These are phyloP conservation scores for Talinum fruticosum DNA, from an alignment of 148 eudicot species.

Conservation along the genomic window DNA sequence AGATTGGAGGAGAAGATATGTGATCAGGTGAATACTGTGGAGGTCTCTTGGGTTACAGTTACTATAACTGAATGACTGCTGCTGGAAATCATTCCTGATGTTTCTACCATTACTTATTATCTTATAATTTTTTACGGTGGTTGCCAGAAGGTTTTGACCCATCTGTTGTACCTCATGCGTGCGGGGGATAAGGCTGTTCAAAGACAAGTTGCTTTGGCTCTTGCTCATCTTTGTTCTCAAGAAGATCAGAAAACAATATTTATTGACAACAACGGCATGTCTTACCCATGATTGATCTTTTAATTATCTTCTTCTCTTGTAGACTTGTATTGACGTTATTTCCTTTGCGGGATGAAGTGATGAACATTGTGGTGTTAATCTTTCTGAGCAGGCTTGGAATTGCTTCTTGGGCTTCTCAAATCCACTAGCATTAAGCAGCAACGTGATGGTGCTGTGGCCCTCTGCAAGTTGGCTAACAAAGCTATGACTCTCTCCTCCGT, in stretches of 20 bases:
- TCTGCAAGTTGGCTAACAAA: conserved; percentile 67
- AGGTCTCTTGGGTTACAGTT: conserved; percentile 7
- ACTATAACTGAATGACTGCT: neutral
- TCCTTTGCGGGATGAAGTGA: neutral
- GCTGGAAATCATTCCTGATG: neutral
- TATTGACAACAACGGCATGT: conserved; percentile 58
- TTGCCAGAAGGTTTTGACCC: conserved; percentile 52
- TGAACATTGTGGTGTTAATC: neutral
- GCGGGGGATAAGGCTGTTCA: conserved; percentile 59
- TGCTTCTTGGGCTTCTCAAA: conserved; percentile 70
- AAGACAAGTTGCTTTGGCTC: conserved; percentile 77
- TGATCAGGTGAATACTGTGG: conserved; percentile 60
- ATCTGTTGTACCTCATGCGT: conserved; percentile 76
- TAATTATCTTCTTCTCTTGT: neutral
- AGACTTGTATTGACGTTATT: conserved; percentile 1
- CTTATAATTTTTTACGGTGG: neutral
- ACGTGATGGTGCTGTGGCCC: conserved; percentile 56
- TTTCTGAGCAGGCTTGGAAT: conserved; percentile 43
- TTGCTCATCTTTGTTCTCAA: conserved; percentile 91
- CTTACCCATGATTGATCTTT: neutral
- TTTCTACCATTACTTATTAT: neutral
- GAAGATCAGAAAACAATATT: conserved; percentile 69
- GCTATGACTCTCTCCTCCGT: conserved; percentile 50
- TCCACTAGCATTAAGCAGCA: conserved; percentile 53
- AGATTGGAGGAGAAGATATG: conserved; percentile 92